phyloP scores from a whole-genome alignment of 768 basidiomycete species.

The Trametes cingulata region DNA sequence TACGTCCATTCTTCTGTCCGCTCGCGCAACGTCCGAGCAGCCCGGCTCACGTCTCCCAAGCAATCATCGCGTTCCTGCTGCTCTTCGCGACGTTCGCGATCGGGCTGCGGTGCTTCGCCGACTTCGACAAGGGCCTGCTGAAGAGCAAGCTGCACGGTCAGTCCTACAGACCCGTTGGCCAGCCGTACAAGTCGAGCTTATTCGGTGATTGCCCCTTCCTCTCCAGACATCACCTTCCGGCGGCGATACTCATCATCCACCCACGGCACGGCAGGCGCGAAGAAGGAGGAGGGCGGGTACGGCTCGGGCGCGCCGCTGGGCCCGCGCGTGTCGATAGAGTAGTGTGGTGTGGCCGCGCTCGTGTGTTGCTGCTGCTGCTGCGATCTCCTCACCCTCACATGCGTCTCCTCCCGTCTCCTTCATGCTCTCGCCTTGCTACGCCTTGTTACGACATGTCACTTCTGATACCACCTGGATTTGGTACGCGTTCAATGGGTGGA shows the following conservation, averaged over 20 bases:
- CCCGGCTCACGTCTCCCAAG: slow-evolving; percentile 38
- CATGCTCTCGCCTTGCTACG: not conserved
- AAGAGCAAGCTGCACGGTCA: slow-evolving; percentile 75
- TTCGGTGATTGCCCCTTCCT: slow-evolving; percentile 39
- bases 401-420: not conserved
- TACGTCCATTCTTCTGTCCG: slow-evolving; percentile 38
- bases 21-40: not conserved
- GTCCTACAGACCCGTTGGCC: slow-evolving; percentile 41
- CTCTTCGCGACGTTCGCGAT: slow-evolving; percentile 73
- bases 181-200: slow-evolving; percentile 30
- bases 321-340: slow-evolving; percentile 80
- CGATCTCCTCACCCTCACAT: not conserved
- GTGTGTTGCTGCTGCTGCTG: not conserved
- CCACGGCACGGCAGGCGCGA: slow-evolving; percentile 32
- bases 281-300: slow-evolving; percentile 52
- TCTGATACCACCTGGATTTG: slow-evolving; percentile 2
- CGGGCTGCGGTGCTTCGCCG: slow-evolving; percentile 76
- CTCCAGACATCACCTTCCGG: slow-evolving; percentile 49
- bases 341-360: slow-evolving; percentile 23
- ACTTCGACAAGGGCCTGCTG: slow-evolving; percentile 80
- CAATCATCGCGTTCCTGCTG: slow-evolving; percentile 73
- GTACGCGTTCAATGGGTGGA: slow-evolving; percentile 10
- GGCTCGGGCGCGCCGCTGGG: slow-evolving; percentile 53
- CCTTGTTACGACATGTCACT: slow-evolving; percentile 8
- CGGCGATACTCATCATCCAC: slow-evolving; percentile 42